Base-by-base conservation (phyloP, 129 eudicot species). In the Flaveria linearis region DNA sequence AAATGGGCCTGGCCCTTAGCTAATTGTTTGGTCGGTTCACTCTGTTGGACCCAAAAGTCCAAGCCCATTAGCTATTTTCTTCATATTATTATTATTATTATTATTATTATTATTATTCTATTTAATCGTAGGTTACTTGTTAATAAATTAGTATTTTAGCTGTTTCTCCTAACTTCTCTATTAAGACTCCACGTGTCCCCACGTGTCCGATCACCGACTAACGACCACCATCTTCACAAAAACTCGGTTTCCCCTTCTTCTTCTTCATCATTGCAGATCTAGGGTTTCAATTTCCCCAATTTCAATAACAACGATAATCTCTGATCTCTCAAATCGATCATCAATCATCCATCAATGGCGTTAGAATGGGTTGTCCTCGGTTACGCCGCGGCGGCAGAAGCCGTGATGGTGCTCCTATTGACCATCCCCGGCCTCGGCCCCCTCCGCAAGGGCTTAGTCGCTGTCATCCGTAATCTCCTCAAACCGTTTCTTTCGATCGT, bases 341-440 rank as follows among this genome's bases (percentile, higher is more conserved):
- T 28, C 45, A 7, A 53, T 30, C 5, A 5, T 10, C 43, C 5
- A 13, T 17, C 81, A 80, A 91, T 91, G 97, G 97, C 97, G 55
- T 50, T 91, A 62, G 91, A 91, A 47, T 91, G 97, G 97, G 90
- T 91, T 7, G 86, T 89, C 0, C 85, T 91, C 25, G 86, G 92
- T 20, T 91, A 89, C 89, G 97, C 88, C 25, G 96, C 96, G 9
- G 96, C 76, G 0, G 96, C 96, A 17, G 96, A 91, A 55, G 97
- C 97, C 13, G 73, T 82, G 1, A 87, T 91, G 96, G 82, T 91
- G 76, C 88, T 91, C 26, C 84, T 91, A 10, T 60, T 91, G 17
- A 89, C 97, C 22, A n/a, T 91, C 33, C 97, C 97, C 7, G 96
- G 92, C 13, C 83, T 84, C 5, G 75, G 85, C 52, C 87, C 86